phyloP scores from a whole-genome alignment of 768 basidiomycete species.

The Rhodosporidiobolus sp. region DNA sequence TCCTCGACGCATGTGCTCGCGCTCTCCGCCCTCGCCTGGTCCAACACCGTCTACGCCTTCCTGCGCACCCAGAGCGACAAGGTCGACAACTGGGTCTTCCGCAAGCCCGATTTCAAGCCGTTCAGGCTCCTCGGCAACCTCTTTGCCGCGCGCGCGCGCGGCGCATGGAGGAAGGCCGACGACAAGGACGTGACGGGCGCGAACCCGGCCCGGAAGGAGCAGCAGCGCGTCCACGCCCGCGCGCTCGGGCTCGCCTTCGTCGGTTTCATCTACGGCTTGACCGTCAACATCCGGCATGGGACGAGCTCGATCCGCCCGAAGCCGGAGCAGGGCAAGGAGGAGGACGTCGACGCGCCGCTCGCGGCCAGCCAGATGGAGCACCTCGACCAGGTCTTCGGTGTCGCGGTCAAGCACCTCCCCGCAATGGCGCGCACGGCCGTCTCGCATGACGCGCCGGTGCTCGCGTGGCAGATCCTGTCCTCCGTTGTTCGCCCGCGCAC shows the following conservation, averaged over 20 bases:
- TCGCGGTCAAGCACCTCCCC: neutral
- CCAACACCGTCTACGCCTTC: slow-evolving; percentile 26
- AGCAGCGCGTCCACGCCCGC: slow-evolving; percentile 13
- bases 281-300: slow-evolving; percentile 10
- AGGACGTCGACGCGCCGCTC: neutral
- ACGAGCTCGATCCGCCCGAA: neutral
- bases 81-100: slow-evolving; percentile 11
- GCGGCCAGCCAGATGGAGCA: neutral
- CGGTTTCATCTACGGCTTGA: slow-evolving; percentile 12
- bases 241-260: slow-evolving; percentile 20
- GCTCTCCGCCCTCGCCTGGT: slow-evolving; percentile 23
- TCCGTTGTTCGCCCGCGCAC: slow-evolving; percentile 13
- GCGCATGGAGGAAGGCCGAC: neutral
- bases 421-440: neutral
- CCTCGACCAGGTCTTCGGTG: slow-evolving; percentile 22
- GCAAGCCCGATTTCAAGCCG: slow-evolving; percentile 9
- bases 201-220: neutral
- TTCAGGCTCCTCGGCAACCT: slow-evolving; percentile 2
- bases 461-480: slow-evolving; percentile 23
- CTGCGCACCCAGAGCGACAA: neutral
- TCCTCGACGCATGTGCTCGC: slow-evolving; percentile 3
- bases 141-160: slow-evolving; percentile 1
- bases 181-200: neutral
- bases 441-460: neutral
- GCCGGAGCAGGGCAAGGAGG: neutral